Evolutionary conservation across 1,284 basidiomycete species (phyloP).

Genomic region (Leccinum insolens): DNA sequence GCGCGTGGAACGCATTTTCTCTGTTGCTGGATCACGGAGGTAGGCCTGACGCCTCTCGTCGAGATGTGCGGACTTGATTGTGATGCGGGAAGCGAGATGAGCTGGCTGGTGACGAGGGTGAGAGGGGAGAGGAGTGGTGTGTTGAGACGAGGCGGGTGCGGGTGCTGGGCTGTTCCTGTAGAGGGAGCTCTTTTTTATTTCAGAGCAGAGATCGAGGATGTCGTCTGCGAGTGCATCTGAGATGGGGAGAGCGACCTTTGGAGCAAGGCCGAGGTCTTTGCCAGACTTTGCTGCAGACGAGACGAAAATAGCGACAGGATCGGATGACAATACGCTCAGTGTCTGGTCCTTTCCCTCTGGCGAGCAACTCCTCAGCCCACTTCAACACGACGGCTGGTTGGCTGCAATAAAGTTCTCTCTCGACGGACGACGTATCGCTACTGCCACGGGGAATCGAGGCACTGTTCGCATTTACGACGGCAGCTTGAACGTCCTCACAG

Average conservation of each 20-base stretch:
- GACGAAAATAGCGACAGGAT: no score
- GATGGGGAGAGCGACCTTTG: conserved; percentile 74
- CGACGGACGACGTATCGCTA: no score
- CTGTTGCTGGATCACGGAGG: conserved; percentile 61
- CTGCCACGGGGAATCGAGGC: no score
- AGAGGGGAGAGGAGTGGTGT: conserved; percentile 1
- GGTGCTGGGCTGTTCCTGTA: conserved; percentile 52
- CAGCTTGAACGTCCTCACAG: no score
- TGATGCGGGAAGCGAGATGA: conserved; percentile 10
- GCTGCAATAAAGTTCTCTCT: no score
- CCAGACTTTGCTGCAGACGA: conserved; percentile 55
- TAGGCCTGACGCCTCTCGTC: conserved; percentile 62
- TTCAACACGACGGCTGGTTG: no score
- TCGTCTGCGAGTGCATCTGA: conserved; percentile 73
- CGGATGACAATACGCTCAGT: no score
- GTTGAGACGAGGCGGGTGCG: conserved; percentile 17
- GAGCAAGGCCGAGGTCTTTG: conserved; percentile 71
- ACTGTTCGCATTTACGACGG: no score
- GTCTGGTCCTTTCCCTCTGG: no score
- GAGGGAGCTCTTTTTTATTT: conserved; percentile 61
- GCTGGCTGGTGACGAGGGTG: conserved; percentile 22
- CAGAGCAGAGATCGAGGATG: conserved; percentile 72
- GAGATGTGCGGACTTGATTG: conserved; percentile 66
- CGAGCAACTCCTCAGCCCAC: no score
- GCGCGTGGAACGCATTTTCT: conserved; percentile 72